Conservation (phyloP, 441 rosid genomes). For the Arabidopsis lyrata region DNA sequence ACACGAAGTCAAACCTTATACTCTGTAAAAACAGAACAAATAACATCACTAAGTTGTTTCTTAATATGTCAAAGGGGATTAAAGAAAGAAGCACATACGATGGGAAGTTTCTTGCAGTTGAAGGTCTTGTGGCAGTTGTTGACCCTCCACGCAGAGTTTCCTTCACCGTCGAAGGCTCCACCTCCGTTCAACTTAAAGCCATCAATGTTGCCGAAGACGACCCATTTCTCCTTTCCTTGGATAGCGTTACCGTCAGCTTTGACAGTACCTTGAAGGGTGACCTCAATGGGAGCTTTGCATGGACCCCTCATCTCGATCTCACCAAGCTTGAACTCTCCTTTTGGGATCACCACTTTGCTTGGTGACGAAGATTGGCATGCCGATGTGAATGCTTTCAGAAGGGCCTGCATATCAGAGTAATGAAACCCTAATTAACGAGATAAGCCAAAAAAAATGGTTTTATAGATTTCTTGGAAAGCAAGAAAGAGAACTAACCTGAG, state of each 20-base stretch:
- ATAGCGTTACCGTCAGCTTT: conserved; percentile 46
- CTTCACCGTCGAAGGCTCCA: conserved; percentile 77
- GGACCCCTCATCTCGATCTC: conserved; percentile 53
- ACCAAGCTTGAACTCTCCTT: conserved; percentile 50
- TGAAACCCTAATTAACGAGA: background rate
- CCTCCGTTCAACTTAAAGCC: conserved; percentile 53
- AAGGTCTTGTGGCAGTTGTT: conserved; percentile 41
- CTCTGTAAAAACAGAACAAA: conserved; percentile 29
- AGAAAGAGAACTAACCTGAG: conserved; percentile 24
- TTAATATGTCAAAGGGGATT: background rate
- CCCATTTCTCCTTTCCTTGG: conserved; percentile 48
- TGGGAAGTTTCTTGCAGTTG: conserved; percentile 49
- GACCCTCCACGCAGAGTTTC: conserved; percentile 52
- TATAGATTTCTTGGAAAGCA: conserved; percentile 16
- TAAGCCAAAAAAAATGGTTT: background rate
- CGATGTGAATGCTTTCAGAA: conserved; percentile 53
- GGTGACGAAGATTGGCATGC: conserved; percentile 49
- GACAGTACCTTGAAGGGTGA: conserved; percentile 53
- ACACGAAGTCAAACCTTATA: conserved; percentile 30
- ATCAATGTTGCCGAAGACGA: conserved; percentile 47
- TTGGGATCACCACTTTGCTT: conserved; percentile 52
- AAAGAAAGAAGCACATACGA: conserved; percentile 45
- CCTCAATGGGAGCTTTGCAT: conserved; percentile 52
- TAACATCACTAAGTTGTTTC: conserved; percentile 11
- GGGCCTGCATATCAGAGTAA: conserved; percentile 42